A percentile compares a stretch with the other conserved stretches of the same genome.
These are phyloP conservation scores for Lipomyces lipofer DNA, from an alignment of 805 yeast genomes.

Conservation along the genomic window DNA sequence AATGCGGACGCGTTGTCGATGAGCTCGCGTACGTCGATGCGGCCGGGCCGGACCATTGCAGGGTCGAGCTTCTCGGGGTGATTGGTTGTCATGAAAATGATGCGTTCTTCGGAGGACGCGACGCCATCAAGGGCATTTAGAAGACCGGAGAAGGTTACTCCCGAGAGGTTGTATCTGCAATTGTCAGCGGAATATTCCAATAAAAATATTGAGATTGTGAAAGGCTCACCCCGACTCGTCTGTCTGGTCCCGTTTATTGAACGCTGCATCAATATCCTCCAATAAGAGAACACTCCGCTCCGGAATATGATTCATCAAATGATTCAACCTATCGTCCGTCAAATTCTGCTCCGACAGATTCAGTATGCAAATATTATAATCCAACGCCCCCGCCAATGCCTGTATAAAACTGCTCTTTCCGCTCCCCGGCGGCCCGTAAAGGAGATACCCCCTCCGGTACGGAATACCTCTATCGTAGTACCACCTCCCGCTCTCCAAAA, in stretches of 20 bases:
- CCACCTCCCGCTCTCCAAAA: conserved; percentile 81
- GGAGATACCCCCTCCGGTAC: conserved; percentile 87
- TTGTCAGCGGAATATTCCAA: no score
- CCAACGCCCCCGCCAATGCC: conserved; percentile 94
- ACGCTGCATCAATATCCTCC: conserved; percentile 97
- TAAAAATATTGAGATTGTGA: no score
- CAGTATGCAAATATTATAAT: conserved; percentile 90
- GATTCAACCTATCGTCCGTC: conserved; percentile 92
- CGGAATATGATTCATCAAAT: conserved; percentile 94
- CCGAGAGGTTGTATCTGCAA: conserved; percentile 65
- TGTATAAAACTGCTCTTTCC: conserved; percentile 96
- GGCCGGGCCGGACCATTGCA: conserved; percentile 90
- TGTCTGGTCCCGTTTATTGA: conserved; percentile 73
- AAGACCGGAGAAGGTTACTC: conserved; percentile 93
- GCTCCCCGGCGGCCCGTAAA: conserved; percentile 97
- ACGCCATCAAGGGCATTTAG: conserved; percentile 96
- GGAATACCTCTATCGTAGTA: conserved; percentile 97
- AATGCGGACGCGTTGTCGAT: conserved; percentile 83
- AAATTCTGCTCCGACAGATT: conserved; percentile 87
- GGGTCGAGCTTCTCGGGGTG: conserved; percentile 94
- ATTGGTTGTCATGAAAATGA: conserved; percentile 97
- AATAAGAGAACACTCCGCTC: conserved; percentile 78
- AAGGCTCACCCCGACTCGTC: conserved; percentile 78
- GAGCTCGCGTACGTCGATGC: conserved; percentile 81
- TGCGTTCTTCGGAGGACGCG: conserved; percentile 93